Conservation (phyloP, 305 asterid species). For the Fraxinus albicans region DNA sequence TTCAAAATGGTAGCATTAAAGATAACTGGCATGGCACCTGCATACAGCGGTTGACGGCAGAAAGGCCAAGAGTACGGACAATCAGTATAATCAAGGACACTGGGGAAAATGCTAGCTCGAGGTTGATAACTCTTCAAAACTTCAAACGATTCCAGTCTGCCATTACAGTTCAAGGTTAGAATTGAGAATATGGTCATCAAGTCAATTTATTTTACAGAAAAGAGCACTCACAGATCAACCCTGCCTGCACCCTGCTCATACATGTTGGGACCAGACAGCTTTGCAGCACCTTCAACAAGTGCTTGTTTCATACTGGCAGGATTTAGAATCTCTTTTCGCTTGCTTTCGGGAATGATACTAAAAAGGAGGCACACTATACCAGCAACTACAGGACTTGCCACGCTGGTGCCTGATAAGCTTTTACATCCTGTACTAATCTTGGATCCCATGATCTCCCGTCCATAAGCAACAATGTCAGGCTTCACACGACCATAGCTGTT, state of each 20-base stretch:
- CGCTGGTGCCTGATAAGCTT: constrained; percentile 98
- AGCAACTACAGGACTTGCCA: constrained; percentile 99
- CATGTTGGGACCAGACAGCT: constrained; percentile 95
- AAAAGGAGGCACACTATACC: constrained; percentile 98
- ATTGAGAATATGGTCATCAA: constrained; percentile 23
- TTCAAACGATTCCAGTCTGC: constrained; percentile 84
- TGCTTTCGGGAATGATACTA: constrained; percentile 76
- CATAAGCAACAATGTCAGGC: constrained; percentile 98
- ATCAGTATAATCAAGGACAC: constrained; percentile 80
- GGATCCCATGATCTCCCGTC: constrained; percentile 97
- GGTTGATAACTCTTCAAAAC: constrained; percentile 88
- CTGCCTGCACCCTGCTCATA: constrained; percentile 99
- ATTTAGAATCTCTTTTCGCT: constrained; percentile 73
- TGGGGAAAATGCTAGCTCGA: constrained; percentile 96
- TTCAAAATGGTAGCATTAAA: constrained; percentile 89
- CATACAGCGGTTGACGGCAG: constrained; percentile 94
- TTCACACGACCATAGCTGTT: constrained; percentile 95
- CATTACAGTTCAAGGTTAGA: constrained; percentile 32
- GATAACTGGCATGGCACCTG: constrained; percentile 97
- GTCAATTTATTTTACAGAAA: constrained; percentile 25
- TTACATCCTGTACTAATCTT: constrained; percentile 97
- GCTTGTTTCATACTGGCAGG: constrained; percentile 99
- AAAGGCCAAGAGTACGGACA: constrained; percentile 99
- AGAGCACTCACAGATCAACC: constrained; percentile 89
- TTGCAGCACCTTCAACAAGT: constrained; percentile 94